A percentile compares a stretch with the other conserved stretches of the same genome.
Conservation (phyloP, 352 stramenopile genomes). For the Pelagophyceae sp. region DNA sequence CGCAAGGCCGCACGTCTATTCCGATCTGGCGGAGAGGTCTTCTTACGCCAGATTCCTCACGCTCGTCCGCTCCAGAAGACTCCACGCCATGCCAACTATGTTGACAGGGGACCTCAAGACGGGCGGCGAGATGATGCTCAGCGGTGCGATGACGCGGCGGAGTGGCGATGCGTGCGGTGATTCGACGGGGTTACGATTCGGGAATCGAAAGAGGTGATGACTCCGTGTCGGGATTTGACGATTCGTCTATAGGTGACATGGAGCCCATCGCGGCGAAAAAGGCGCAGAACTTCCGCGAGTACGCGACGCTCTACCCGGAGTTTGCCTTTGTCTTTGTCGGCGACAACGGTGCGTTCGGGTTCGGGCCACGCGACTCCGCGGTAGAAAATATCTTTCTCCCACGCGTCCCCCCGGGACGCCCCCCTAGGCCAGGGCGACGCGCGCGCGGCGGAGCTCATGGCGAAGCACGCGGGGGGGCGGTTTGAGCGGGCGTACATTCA, state of each 20-base stretch:
- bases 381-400: too few relatives aligned
- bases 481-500: slow-evolving; percentile 77
- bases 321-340: slow-evolving; percentile 96
- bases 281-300: slow-evolving; percentile 72
- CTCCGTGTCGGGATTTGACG: too few relatives aligned
- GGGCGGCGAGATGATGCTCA: slow-evolving; percentile 85
- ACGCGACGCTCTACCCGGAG: slow-evolving; percentile 93
- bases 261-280: slow-evolving; percentile 94
- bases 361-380: too few relatives aligned
- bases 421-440: slow-evolving; percentile 81
- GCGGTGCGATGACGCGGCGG: too few relatives aligned
- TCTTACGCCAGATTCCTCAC: slow-evolving; percentile 82
- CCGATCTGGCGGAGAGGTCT: slow-evolving; percentile 42
- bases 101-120: slow-evolving; percentile 83
- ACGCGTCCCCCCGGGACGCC: too few relatives aligned
- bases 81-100: slow-evolving; percentile 89
- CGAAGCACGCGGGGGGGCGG: slow-evolving; percentile 54
- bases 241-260: too few relatives aligned
- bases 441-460: slow-evolving; percentile 73
- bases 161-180: too few relatives aligned
- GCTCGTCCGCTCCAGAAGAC: slow-evolving; percentile 63
- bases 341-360: too few relatives aligned
- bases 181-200: too few relatives aligned
- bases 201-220: too few relatives aligned
- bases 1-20: slow-evolving; percentile 91